Evolutionary conservation across 148 eudicot species (phyloP).

Genomic region (Chenopodium berlandieri): DNA sequence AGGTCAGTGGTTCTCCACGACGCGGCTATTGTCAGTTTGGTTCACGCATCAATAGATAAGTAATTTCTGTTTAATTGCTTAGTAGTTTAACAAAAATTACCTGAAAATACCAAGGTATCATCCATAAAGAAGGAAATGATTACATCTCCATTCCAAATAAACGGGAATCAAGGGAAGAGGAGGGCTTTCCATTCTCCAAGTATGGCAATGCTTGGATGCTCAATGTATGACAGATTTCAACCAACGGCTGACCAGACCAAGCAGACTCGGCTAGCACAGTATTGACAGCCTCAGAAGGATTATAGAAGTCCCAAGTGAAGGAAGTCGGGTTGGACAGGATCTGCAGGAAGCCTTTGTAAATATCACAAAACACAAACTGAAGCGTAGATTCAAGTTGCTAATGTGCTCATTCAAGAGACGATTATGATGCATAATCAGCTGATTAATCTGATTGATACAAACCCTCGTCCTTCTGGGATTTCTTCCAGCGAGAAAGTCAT

Average conservation of each 20-base stretch:
- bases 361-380: slow-evolving; percentile 54
- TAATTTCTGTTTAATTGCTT: too few relatives aligned
- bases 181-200: too few relatives aligned
- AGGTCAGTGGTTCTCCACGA: too few relatives aligned
- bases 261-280: slow-evolving; percentile 55
- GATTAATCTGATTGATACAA: slow-evolving; percentile 52
- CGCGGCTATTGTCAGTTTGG: too few relatives aligned
- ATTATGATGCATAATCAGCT: slow-evolving; percentile 44
- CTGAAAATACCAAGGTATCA: too few relatives aligned
- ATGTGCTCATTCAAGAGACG: slow-evolving; percentile 40
- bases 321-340: slow-evolving; percentile 36
- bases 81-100: too few relatives aligned
- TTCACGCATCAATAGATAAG: too few relatives aligned
- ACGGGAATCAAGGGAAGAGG: too few relatives aligned
- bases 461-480: slow-evolving; percentile 21
- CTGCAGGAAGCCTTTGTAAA: slow-evolving; percentile 49
- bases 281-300: slow-evolving; percentile 50
- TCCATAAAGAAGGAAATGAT: too few relatives aligned
- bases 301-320: slow-evolving; percentile 50
- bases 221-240: slow-evolving; percentile 47
- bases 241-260: slow-evolving; percentile 47
- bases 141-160: too few relatives aligned
- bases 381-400: slow-evolving; percentile 36
- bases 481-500: slow-evolving; percentile 27
- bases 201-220: slow-evolving; percentile 33